Evolutionary conservation across 345 rosid species (phyloP), one percentile per base, ranked within the genome.

Genomic region (Hibiscus tridactylites): DNA sequence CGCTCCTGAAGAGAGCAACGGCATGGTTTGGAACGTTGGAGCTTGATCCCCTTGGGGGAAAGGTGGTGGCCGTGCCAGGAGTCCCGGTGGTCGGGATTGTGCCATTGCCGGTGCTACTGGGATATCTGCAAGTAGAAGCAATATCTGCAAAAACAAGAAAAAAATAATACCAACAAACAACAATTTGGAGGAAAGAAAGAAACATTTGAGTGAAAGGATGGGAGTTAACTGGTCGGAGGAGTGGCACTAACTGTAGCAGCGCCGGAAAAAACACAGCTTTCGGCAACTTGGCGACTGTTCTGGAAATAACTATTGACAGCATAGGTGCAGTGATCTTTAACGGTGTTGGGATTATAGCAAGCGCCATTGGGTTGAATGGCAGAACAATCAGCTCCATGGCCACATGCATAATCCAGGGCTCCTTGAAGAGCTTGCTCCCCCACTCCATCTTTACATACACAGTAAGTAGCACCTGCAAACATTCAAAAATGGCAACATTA

Each of bases 251-350:
- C 63, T 3, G 76, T 9, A 24, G 99, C 99, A 52, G 91, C 57
- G 64, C 88, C 90, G 9, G 90, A 65, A 77, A 95, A 95, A 74
- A 89, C 87, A 78, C 96, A 95, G 85, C 84, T 88, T 1, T 84
- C 92, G n/a, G 63, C 0, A 75, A 31, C 24, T 82, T 85, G 85
- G 62, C 85, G 83, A 52, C 89, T 82, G 76, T 42, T 89, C 78
- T 95, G 99, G 80, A 79, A 95, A 75, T 88, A 92, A 76, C 87
- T 92, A 80, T 95, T 95, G 9, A 84, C 99, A 10, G 97, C 97
- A 76, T 86, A 95, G 68, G 77, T 84, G 81, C 99, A 95, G 88
- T 95, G 97, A 68, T 80, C 85, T 73, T 89, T 92, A 49, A 92
- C 71, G 15, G 93, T 89, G 85, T 95, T 90, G 33, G 97, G 99